These are phyloP conservation scores for Trichomonascaceae sp. DNA, from an alignment of 1,139 yeast species.

Conservation along the genomic window DNA sequence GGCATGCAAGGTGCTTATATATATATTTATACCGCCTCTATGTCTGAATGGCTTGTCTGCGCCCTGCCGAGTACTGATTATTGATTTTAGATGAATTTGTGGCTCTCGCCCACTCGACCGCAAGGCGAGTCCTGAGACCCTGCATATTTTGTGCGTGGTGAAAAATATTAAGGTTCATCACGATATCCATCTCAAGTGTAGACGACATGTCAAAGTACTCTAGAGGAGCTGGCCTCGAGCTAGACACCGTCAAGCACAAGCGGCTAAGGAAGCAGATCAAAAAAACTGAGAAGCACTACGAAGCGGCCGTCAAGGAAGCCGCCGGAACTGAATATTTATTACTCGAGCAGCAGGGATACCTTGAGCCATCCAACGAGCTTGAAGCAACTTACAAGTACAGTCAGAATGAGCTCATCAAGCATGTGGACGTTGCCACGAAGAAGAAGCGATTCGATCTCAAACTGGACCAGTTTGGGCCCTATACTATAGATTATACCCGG, in stretches of 20 bases:
- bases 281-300: slow-evolving; percentile 57
- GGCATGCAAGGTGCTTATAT: no score
- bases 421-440: slow-evolving; percentile 63
- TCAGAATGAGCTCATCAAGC: slow-evolving; percentile 64
- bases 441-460: slow-evolving; percentile 64
- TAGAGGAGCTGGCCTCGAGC: slow-evolving; percentile 5
- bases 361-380: slow-evolving; percentile 85
- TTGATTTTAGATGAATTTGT: no score
- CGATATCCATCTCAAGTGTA: no score
- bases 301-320: slow-evolving; percentile 68
- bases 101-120: no score
- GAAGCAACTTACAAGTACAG: slow-evolving; percentile 79
- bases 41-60: no score
- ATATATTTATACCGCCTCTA: no score
- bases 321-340: slow-evolving; percentile 76
- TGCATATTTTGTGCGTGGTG: no score
- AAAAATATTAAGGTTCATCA: no score
- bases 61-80: no score
- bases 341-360: slow-evolving; percentile 70
- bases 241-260: slow-evolving; percentile 23
- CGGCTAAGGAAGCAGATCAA: slow-evolving; percentile 53
- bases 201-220: no score
- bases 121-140: no score
- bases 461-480: slow-evolving; percentile 77
- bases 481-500: slow-evolving; percentile 63